These are phyloP conservation scores for Populus tremula DNA, from an alignment of 345 rosid species.

Conservation along the genomic window DNA sequence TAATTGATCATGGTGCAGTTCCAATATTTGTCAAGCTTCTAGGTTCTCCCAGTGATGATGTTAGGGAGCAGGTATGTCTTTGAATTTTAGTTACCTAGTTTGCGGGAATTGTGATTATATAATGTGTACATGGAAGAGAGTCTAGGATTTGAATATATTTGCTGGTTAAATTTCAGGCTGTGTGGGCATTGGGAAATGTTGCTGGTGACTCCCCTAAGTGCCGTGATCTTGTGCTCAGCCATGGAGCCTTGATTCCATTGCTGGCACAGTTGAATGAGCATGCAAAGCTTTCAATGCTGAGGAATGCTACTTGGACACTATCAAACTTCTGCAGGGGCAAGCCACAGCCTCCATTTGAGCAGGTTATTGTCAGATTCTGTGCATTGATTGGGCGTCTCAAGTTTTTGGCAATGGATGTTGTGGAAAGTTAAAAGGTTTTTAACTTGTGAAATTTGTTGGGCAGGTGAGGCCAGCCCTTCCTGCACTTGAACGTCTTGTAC, in stretches of 20 bases:
- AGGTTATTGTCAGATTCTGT: conserved; percentile 16
- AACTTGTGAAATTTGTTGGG: background rate
- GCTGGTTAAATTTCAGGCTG: conserved; percentile 17
- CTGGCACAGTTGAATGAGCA: conserved; percentile 29
- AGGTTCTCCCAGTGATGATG: conserved; percentile 28
- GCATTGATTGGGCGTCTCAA: background rate
- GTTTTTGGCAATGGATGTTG: background rate
- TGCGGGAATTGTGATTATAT: background rate
- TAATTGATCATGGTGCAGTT: conserved; percentile 33
- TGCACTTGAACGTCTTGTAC: conserved; percentile 25
- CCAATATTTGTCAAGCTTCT: conserved; percentile 34
- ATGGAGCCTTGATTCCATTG: conserved; percentile 26
- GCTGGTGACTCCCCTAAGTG: conserved; percentile 38
- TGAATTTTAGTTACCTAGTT: background rate
- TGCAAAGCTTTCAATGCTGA: conserved; percentile 29
- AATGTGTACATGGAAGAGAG: background rate
- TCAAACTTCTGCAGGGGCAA: conserved; percentile 38
- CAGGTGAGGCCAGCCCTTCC: conserved; percentile 31
- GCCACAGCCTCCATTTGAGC: conserved; percentile 31
- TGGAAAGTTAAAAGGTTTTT: background rate
- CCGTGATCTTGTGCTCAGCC: conserved; percentile 31
- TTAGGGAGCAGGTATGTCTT: conserved; percentile 26
- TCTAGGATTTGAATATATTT: background rate
- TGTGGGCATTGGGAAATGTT: conserved; percentile 34
- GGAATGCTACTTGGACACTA: conserved; percentile 35